Conservation (phyloP, 2,329 filamentous ascomycete genomes). For the Curvularia verruculosa region DNA sequence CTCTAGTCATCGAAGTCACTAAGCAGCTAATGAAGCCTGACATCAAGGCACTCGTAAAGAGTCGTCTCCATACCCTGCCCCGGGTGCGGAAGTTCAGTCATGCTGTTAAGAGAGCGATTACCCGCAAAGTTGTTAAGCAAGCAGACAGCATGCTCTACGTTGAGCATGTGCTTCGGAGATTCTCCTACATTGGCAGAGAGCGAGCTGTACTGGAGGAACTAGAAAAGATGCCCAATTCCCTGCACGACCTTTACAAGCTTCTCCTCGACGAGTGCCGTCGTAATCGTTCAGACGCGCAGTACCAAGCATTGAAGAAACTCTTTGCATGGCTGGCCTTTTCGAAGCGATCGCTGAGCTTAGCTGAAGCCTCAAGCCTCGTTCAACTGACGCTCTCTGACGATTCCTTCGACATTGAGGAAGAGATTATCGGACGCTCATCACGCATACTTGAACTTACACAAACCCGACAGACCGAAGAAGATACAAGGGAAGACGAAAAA, state of each 20-base stretch:
- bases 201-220: slow-evolving; percentile 42
- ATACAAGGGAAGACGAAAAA: slow-evolving; percentile 20
- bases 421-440: slow-evolving; percentile 28
- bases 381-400: slow-evolving; percentile 17
- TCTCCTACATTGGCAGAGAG: slow-evolving; percentile 44
- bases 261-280: slow-evolving; percentile 25
- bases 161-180: slow-evolving; percentile 43
- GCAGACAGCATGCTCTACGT: slow-evolving; percentile 49
- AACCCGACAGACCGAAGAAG: slow-evolving; percentile 10
- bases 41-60: not conserved
- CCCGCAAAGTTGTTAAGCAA: slow-evolving; percentile 34
- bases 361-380: slow-evolving; percentile 23
- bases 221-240: slow-evolving; percentile 23
- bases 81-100: slow-evolving; percentile 27
- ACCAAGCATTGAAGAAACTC: slow-evolving; percentile 23
- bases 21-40: not conserved
- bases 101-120: slow-evolving; percentile 39
- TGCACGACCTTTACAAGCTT: slow-evolving; percentile 23
- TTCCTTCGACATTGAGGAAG: slow-evolving; percentile 17
- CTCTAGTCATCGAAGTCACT: not conserved
- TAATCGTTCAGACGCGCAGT: slow-evolving; percentile 24
- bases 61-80: not conserved
- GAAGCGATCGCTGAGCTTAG: slow-evolving; percentile 24
- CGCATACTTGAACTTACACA: slow-evolving; percentile 26
- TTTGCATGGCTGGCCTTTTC: slow-evolving; percentile 34